Base-by-base conservation (phyloP, 2,329 filamentous ascomycete genomes). In the Colletotrichum sp. region DNA sequence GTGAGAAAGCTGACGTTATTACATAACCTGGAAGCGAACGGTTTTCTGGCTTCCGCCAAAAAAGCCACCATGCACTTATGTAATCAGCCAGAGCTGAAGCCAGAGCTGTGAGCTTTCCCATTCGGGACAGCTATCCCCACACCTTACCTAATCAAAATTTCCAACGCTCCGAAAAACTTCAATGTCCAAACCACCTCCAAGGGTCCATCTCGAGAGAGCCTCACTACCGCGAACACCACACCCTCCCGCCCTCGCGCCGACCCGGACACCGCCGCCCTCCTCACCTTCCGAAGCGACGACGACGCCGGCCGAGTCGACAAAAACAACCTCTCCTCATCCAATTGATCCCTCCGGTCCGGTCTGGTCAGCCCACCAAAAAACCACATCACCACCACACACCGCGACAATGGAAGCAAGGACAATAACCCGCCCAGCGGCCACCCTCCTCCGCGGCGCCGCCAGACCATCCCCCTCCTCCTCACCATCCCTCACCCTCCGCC, bases 341-440 rank as follows among this genome's bases (percentile, higher is more conserved):
- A 67, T 66, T 71, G 67, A 61, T 21, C 21, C 65, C 48, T 68
- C 52, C 66, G 34, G 24, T 57, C 32, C 52, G 24, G 26, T 26
- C 57, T 30, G 30, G 58, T 43, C 38, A 43, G 5, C 38, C 38
- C 9, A 61, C 52, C 26, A 30, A 34, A 13, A 28, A n/a, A n/a
- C 28, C n/a, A 13, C 32, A 36, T 65, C 71, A 32, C 43, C 24
- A 30, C n/a, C 21, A 61, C 13, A 36, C 60, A 38, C 38, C 67
- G 61, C 61, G 38, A 69, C 24, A 43, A 76, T 76, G 74, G 74
- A 75, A 32, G 74, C 74, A 28, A 75, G 74, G 74, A 75, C 74
- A 52, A 57, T 76, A 71, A 71, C 79, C 75, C 83, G 85, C 55
- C 85, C 85, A 63, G 81, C 86, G 68, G 78, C 84, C 26, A 34